phyloP scores from a whole-genome alignment of 345 rosid species.

The Lumnitzera racemosa region DNA sequence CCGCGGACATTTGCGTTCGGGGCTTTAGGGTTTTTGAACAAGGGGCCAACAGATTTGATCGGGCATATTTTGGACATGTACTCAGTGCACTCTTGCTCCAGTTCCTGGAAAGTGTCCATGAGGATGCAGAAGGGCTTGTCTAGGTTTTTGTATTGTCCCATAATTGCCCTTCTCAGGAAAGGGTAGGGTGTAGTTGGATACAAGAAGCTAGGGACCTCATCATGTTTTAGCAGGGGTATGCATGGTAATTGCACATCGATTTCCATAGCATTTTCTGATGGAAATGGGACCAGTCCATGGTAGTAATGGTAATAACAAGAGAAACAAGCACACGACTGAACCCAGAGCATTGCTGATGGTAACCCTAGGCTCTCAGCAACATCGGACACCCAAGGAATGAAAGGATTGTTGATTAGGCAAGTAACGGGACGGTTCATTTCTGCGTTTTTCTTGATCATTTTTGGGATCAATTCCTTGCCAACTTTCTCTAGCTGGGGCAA shows the following conservation, averaged over 20 bases:
- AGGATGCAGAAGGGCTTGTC: conserved; percentile 60
- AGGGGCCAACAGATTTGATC: conserved; percentile 46
- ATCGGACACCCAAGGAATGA: conserved; percentile 80
- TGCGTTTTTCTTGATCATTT: conserved; percentile 34
- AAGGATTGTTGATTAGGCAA: conserved; percentile 77
- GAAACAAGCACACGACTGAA: conserved; percentile 79
- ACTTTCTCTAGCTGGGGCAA: conserved; percentile 40
- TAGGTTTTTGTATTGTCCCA: conserved; percentile 54
- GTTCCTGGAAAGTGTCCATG: conserved; percentile 64
- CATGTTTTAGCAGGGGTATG: conserved; percentile 61
- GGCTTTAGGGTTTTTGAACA: conserved; percentile 41
- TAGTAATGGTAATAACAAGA: conserved; percentile 56
- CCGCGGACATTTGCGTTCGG: conserved; percentile 28
- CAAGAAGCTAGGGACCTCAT: conserved; percentile 77
- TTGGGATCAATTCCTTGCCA: conserved; percentile 36
- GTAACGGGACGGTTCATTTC: conserved; percentile 61
- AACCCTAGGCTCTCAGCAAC: conserved; percentile 59
- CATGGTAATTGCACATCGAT: conserved; percentile 59
- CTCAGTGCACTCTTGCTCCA: conserved; percentile 58
- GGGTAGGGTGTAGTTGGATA: conserved; percentile 46
- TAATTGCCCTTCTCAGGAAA: conserved; percentile 33
- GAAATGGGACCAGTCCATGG: conserved; percentile 46
- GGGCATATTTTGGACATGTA: conserved; percentile 51
- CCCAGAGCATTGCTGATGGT: conserved; percentile 90
- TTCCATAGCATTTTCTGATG: conserved; percentile 40